phyloP scores from a whole-genome alignment of 768 basidiomycete species.

The Daedaleopsis nitida region DNA sequence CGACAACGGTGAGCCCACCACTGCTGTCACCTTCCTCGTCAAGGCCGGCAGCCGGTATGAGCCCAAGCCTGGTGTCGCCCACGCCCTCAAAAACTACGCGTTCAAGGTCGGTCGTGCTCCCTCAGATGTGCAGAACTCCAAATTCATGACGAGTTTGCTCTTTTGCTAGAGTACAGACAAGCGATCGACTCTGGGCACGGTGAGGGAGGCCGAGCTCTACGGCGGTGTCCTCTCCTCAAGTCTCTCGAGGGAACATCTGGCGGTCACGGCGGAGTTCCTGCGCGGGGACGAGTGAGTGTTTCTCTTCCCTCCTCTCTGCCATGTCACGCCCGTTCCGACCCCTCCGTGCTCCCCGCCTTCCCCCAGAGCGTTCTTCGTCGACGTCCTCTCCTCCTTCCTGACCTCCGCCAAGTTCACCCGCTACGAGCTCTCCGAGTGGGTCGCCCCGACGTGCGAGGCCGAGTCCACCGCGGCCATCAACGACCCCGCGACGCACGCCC shows the following conservation, averaged over 20 bases:
- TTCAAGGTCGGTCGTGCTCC: slow-evolving; percentile 77
- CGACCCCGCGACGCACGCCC: slow-evolving; percentile 66
- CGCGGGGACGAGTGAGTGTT: slow-evolving; percentile 90
- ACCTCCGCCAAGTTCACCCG: slow-evolving; percentile 81
- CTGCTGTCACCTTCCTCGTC: slow-evolving; percentile 85
- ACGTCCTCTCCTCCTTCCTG: slow-evolving; percentile 83
- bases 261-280: slow-evolving; percentile 93
- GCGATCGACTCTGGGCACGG: slow-evolving; percentile 86
- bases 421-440: slow-evolving; percentile 77
- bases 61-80: slow-evolving; percentile 85
- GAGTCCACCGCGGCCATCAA: slow-evolving; percentile 65
- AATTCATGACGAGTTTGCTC: background rate
- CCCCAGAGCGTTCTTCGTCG: slow-evolving; percentile 82
- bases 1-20: slow-evolving; percentile 82
- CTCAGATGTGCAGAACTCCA: background rate
- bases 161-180: slow-evolving; percentile 77
- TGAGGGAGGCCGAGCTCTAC: slow-evolving; percentile 91
- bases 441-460: slow-evolving; percentile 66
- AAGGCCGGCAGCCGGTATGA: slow-evolving; percentile 93
- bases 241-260: slow-evolving; percentile 86
- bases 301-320: background rate
- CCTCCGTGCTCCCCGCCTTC: background rate
- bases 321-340: background rate
- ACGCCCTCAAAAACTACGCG: slow-evolving; percentile 96
- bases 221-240: slow-evolving; percentile 88